A percentile compares a stretch with the other conserved stretches of the same genome.
phyloP scores from a whole-genome alignment of 495 filamentous ascomycete genomes.

The Podospora australis region DNA sequence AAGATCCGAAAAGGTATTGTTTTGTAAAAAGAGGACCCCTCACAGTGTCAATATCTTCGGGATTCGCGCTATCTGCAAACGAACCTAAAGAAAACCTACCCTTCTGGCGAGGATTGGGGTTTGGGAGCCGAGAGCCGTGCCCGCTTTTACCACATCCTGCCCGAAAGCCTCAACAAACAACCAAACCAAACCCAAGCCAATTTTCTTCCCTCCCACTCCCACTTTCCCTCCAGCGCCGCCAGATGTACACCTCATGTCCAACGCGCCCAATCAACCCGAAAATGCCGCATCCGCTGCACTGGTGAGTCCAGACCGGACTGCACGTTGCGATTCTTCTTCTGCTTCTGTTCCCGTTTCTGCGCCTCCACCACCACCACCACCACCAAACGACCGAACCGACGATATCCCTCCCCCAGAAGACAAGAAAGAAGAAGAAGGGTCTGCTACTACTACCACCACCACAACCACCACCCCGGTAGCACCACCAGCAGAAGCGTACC shows the following conservation, averaged over 20 bases:
- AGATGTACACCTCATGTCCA: slow-evolving; percentile 49
- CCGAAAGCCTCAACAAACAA: slow-evolving; percentile 1
- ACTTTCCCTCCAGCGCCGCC: slow-evolving; percentile 32
- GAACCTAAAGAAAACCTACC: no score
- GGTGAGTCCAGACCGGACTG: slow-evolving; percentile 36
- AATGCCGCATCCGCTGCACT: slow-evolving; percentile 45
- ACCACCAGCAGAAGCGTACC: slow-evolving; percentile 18
- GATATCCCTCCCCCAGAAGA: slow-evolving; percentile 6
- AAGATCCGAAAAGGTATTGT: slow-evolving; percentile 1
- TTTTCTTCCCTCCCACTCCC: slow-evolving; percentile 15
- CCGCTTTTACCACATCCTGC: background rate
- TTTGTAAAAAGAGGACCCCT: no score
- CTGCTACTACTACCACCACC: slow-evolving; percentile 26
- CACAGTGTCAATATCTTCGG: background rate
- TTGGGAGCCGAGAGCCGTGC: no score
- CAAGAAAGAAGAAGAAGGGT: slow-evolving; percentile 13
- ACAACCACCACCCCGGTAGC: slow-evolving; percentile 14
- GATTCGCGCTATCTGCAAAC: no score
- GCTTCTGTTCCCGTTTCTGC: slow-evolving; percentile 2
- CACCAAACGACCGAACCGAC: background rate
- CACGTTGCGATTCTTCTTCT: slow-evolving; percentile 14
- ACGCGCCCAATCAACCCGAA: slow-evolving; percentile 34
- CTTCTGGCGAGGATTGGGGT: background rate
- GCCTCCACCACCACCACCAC: slow-evolving; percentile 10
- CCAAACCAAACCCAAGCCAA: slow-evolving; percentile 1